Base-by-base conservation (phyloP, 148 eudicot genomes). In the Hydrangea macrophylla region DNA sequence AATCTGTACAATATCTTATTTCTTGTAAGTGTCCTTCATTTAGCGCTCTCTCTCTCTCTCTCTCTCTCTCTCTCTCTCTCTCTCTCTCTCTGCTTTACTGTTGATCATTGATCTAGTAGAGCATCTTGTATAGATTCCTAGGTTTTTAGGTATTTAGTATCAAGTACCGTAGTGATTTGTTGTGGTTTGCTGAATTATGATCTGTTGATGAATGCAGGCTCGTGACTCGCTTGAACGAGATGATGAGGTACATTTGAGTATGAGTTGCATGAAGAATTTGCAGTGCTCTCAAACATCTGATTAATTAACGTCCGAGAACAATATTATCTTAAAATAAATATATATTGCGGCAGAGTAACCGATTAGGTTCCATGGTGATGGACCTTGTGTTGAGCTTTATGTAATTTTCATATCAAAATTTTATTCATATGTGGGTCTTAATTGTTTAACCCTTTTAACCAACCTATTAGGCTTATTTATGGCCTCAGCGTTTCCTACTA, bases 221-320 rank as follows among this genome's bases (percentile, higher is more conserved):
- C 92, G 81, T 61, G 92, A 88, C 40, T 87, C 98, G 60, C 83
- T 82, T 73, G 96, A 86, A 76, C 87, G 96, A 62, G 97, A 90
- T 82, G 93, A 92, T 63, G 98, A 92, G 98, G 98, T 92, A 86
- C 62, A 58, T 45, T 37, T 69, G 55, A 55, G 51, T 57, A 48
- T 30, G 7, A 57, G 60, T 58, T 70, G 71, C 42, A n/a, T 55
- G 27, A 6, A 9, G 22, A 36, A 59, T 67, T 39, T 55, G 63
- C 8, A 0, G 9, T 15, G 6, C 5, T 12, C 13, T 13, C 28
- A 28, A 22, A 40, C 22, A 59, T 30, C 11, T 60, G 62, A 58
- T 44, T 13, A 58, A 12, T n/a, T 27, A 17, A 3, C 20, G 17
- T 13, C 15, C 10, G 1, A 44, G n/a, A 37, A 2, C 2, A 13